Evolutionary conservation across 2,329 filamentous ascomycete genomes (phyloP), one percentile per base, ranked within the genome.

Genomic region (Aspergillus japonicus): DNA sequence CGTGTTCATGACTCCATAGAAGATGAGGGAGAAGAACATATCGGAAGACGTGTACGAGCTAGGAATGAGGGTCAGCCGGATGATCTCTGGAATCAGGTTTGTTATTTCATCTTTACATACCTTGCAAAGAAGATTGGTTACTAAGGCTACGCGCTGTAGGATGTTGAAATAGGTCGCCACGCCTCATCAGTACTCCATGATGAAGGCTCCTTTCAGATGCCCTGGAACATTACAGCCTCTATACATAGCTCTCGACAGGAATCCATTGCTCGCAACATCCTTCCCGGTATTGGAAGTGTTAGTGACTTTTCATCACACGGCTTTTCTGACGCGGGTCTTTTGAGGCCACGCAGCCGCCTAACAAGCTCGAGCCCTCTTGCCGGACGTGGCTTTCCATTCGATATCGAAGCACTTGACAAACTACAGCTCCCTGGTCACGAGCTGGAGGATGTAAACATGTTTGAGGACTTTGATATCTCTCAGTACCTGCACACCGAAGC

Each of bases 111-210:
- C 21, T 19, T 5, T 50, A 21, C 35, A 3, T 23, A 3, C 44
- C n/a, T 12, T n/a, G 21, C 24, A 11, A 14, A n/a, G 23, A 16
- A 29, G 12, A 16, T 21, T 11, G 16, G 19, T 3, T 42, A 24
- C 53, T 66, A 59, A 63, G 16, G 16, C 12, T 35, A n/a, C 12
- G 1, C 5, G 5, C 4, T 49, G 11, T 62, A 80, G 63, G 83
- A 83, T 8, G 73, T 89, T 21, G 92, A 96, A 72, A 74, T 91
- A 24, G 90, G 88, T 21, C 86, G 91, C 75, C 85, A 90, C 47
- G 89, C 85, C 1, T 84, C 81, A 0, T 82, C 85, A 0, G 83
- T 85, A 7, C 82, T 95, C 56, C 85, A 86, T 4, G 89, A 96
- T 60, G 84, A 88, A 56, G 83, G 84, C 29, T 85, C 85, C 24